Conservation (phyloP, 805 yeast genomes). For the Candida wancherniae region DNA sequence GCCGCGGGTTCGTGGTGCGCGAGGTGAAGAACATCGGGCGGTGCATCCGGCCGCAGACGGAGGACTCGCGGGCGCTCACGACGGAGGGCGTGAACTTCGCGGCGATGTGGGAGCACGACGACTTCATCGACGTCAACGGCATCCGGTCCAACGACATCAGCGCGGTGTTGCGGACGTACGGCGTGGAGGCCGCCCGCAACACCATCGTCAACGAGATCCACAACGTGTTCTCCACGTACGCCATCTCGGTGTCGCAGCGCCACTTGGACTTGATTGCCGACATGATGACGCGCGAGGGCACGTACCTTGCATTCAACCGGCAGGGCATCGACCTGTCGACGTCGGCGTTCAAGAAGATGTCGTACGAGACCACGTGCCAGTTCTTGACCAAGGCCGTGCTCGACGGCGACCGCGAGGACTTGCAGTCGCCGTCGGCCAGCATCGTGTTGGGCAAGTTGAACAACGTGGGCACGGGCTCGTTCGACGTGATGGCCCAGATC, state of each 20-base stretch:
- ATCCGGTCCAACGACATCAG: conserved; percentile 90
- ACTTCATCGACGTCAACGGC: conserved; percentile 83
- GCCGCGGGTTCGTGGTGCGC: conserved; percentile 86
- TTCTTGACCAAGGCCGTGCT: conserved; percentile 94
- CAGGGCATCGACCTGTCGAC: conserved; percentile 96
- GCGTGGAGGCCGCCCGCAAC: conserved; percentile 98
- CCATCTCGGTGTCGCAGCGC: conserved; percentile 86
- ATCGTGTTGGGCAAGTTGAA: conserved; percentile 88
- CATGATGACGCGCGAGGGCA: conserved; percentile 98
- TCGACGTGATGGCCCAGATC: conserved; percentile 61
- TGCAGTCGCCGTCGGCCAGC: conserved; percentile 90
- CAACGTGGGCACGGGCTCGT: conserved; percentile 93
- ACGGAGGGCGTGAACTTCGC: conserved; percentile 98
- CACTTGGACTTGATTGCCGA: conserved; percentile 97
- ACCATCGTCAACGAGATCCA: conserved; percentile 94
- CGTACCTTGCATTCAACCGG: conserved; percentile 93
- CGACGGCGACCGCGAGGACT: conserved; percentile 82
- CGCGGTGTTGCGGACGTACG: conserved; percentile 85
- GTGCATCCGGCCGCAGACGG: conserved; percentile 75
- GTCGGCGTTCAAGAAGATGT: conserved; percentile 97
- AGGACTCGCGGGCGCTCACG: conserved; percentile 55
- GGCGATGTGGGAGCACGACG: conserved; percentile 98
- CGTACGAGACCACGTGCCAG: conserved; percentile 97
- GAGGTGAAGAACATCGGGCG: conserved; percentile 90
- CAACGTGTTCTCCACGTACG: conserved; percentile 93